Evolutionary conservation across 305 asterid genomes (phyloP).

Genomic region (Rubia occidens): DNA sequence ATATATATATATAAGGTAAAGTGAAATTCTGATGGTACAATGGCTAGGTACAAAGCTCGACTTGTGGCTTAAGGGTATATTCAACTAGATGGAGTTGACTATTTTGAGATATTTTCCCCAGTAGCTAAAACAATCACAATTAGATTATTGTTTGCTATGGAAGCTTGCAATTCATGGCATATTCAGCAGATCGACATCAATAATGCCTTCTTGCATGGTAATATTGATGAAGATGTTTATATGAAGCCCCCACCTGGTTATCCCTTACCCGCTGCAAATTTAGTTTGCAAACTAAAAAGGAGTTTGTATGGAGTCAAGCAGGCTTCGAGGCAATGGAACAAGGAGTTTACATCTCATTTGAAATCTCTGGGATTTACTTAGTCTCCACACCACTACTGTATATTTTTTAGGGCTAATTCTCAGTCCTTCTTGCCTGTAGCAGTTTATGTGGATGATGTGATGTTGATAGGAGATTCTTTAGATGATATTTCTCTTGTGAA

Average conservation of each 20-base stretch:
- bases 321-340: background rate
- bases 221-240: background rate
- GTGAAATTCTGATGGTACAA: background rate
- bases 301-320: background rate
- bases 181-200: background rate
- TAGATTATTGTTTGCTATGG: background rate
- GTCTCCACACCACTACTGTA: background rate
- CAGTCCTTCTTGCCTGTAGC: too few species aligned
- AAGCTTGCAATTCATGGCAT: background rate
- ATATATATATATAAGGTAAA: background rate
- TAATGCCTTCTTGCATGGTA: background rate
- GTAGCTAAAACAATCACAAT: background rate
- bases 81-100: too few species aligned
- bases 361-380: background rate
- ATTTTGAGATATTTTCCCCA: too few species aligned
- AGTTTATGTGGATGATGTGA: background rate
- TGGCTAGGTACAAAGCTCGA: background rate
- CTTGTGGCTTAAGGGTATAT: background rate
- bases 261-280: fast-evolving
- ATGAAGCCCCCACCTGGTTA: background rate
- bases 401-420: too few species aligned
- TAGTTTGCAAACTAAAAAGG: too few species aligned
- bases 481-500: background rate
- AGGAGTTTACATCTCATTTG: too few species aligned
- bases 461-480: too few species aligned